phyloP scores from a whole-genome alignment of 345 rosid species.

The Xanthoceras sorbifolium region DNA sequence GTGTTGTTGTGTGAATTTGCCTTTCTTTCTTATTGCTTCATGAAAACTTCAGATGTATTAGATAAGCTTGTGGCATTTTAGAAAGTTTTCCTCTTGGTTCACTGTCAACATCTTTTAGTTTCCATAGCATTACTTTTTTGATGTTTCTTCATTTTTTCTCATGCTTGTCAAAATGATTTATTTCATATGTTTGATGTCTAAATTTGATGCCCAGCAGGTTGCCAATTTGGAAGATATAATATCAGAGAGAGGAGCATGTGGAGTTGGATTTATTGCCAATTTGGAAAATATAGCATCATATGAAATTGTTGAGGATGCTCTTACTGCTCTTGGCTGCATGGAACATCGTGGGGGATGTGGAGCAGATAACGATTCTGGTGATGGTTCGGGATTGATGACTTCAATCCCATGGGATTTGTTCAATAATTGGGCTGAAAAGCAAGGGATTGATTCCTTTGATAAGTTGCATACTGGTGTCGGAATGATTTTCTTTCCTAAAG shows the following conservation, averaged over 20 bases:
- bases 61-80: neutral
- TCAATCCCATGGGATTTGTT: conserved; percentile 95
- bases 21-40: neutral
- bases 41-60: neutral
- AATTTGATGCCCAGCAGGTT: conserved; percentile 44
- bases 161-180: conserved; percentile 10
- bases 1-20: neutral
- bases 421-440: conserved; percentile 72
- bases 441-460: conserved; percentile 76
- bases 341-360: conserved; percentile 99
- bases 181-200: neutral
- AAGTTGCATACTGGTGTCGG: conserved; percentile 93
- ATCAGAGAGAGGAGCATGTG: conserved; percentile 97
- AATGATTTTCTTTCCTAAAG: conserved; percentile 86
- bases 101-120: neutral
- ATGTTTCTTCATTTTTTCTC: conserved; percentile 12
- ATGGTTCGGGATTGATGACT: conserved; percentile 97
- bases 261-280: conserved; percentile 99
- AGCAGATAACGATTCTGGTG: conserved; percentile 97
- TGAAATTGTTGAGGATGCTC: conserved; percentile 78
- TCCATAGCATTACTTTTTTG: neutral
- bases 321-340: conserved; percentile 94
- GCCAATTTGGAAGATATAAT: conserved; percentile 85
- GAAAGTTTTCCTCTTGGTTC: neutral
- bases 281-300: conserved; percentile 86